Evolutionary conservation across 306 rosid species (phyloP), one percentile per base, ranked within the genome.

Genomic region (Comarum palustre): DNA sequence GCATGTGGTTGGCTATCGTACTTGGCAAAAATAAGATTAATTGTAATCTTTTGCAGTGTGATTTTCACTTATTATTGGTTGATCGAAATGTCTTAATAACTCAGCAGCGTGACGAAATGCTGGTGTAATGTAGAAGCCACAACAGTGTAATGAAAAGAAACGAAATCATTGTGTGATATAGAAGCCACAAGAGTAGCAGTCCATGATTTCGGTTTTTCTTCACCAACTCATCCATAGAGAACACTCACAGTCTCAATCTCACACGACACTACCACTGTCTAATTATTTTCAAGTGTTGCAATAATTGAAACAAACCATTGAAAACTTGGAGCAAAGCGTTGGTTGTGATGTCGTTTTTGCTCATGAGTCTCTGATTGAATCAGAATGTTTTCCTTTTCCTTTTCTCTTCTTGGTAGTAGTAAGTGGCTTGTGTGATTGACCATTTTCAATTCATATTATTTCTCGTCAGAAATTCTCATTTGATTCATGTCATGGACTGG

Each of bases 221-320:
- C 73, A 14, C 52, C 62, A 19, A 29, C 16, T 46, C 38, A 55
- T 22, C 24, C 65, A 71, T 19, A 54, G 29, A 24, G 34, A 55
- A 60, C 22, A 5, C 41, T 55, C 66, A 6, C 65, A 71, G 11
- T 9, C 41, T 38, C 75, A 22, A 20, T 61, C 66, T 17, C 66
- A 32, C 66, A 32, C 24, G 66, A 61, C 66, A 61, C 66, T 61
- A 15, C 62, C 0, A 52, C 62, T 13, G 3, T 13, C 4, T 42
- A 0, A 17, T 48, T 32, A 4, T 10, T 34, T 20, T 70, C 9
- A 12, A 34, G 48, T 12, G 17, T 42, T 31, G 27, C 74, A 70
- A 70, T 70, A 70, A 70, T 70, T 22, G 36, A 70, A 52, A 70
- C 6, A 71, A 54, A 38, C 65, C 48, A 22, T 54, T 29, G 19